Evolutionary conservation across 2,329 filamentous ascomycete genomes (phyloP).

Genomic region (Alternaria triticina): DNA sequence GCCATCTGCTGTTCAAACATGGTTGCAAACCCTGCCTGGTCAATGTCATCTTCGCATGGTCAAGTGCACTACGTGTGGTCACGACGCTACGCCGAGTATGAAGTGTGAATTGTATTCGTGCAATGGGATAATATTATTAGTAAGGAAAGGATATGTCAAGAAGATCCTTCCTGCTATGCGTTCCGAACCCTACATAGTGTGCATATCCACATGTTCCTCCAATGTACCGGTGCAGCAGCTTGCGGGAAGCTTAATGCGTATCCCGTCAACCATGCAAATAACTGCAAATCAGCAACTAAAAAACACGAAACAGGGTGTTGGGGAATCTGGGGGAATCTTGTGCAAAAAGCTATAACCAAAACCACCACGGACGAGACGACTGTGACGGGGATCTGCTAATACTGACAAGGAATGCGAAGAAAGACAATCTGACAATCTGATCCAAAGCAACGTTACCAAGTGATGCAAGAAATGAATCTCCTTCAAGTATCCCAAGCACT

Average conservation of each 20-base stretch:
- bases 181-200: constrained; percentile 14
- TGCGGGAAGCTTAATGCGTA: constrained; percentile 15
- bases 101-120: not conserved
- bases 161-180: constrained; percentile 16
- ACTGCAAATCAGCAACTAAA: constrained; percentile 15
- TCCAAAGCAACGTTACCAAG: constrained; percentile 25
- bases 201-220: constrained; percentile 14
- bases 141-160: constrained; percentile 27
- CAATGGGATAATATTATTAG: constrained; percentile 36
- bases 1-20: not conserved
- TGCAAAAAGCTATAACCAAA: constrained; percentile 29
- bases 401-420: constrained; percentile 16
- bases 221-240: constrained; percentile 6
- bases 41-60: not conserved
- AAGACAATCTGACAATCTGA: constrained; percentile 17
- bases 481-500: constrained; percentile 21
- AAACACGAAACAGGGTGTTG: constrained; percentile 16
- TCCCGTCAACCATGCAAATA: constrained; percentile 22
- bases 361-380: constrained; percentile 27
- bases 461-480: constrained; percentile 29
- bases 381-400: constrained; percentile 12
- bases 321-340: constrained; percentile 37
- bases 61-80: not conserved
- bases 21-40: constrained; percentile 1
- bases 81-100: not conserved